phyloP scores from a whole-genome alignment of 768 basidiomycete genomes.

The Tricholoma bakamatsutake region DNA sequence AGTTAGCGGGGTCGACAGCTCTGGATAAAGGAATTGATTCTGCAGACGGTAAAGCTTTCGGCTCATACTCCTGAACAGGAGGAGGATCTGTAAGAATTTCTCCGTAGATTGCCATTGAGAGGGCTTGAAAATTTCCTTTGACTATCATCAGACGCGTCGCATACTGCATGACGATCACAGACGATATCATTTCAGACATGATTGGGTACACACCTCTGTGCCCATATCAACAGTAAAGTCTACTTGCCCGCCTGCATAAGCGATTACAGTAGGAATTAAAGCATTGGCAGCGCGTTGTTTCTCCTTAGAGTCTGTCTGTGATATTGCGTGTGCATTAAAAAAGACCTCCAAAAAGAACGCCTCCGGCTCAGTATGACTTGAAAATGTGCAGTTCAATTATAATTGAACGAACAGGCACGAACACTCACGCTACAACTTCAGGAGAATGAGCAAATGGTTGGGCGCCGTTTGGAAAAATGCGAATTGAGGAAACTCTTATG shows the following conservation, averaged over 20 bases:
- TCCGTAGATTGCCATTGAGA: slow-evolving; percentile 62
- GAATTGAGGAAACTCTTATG: slow-evolving; percentile 60
- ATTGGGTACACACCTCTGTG: slow-evolving; percentile 42
- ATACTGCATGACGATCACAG: slow-evolving; percentile 33
- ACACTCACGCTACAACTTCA: slow-evolving; percentile 56
- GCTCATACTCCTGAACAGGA: slow-evolving; percentile 34
- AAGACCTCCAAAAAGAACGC: slow-evolving; percentile 71
- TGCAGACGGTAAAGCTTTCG: slow-evolving; percentile 30
- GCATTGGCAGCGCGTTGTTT: slow-evolving; percentile 65
- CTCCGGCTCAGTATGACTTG: slow-evolving; percentile 63
- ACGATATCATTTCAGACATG: background rate
- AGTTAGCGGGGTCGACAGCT: slow-evolving; percentile 55
- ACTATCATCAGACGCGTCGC: slow-evolving; percentile 78
- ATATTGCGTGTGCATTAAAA: slow-evolving; percentile 63
- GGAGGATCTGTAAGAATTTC: slow-evolving; percentile 45
- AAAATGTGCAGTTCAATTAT: slow-evolving; percentile 7
- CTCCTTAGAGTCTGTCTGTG: slow-evolving; percentile 39
- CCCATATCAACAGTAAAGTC: slow-evolving; percentile 72
- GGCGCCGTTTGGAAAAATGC: slow-evolving; percentile 62
- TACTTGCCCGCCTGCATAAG: slow-evolving; percentile 62
- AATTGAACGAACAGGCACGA: background rate
- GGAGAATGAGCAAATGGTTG: slow-evolving; percentile 56
- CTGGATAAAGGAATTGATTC: slow-evolving; percentile 38
- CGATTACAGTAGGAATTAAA: slow-evolving; percentile 63
- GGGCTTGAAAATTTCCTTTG: slow-evolving; percentile 61